phyloP scores from a whole-genome alignment of 2,329 filamentous ascomycete genomes.

The Sarocladium brachiariae region DNA sequence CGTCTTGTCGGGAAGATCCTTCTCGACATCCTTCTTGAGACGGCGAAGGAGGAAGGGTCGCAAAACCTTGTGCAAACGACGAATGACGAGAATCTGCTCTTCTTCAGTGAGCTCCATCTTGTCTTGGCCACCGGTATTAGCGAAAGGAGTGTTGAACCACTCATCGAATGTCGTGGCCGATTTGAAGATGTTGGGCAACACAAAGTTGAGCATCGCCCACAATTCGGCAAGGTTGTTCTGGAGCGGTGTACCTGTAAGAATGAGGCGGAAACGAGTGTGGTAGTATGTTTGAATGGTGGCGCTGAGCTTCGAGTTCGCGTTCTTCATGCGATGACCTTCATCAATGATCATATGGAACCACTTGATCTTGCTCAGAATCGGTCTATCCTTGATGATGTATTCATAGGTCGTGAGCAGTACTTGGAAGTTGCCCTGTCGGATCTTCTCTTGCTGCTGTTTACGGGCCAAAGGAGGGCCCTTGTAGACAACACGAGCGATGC shows the following conservation, averaged over 20 bases:
- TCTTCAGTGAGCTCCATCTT: conserved; percentile 99
- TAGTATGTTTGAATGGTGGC: conserved; percentile 95
- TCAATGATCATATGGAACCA: conserved; percentile 99
- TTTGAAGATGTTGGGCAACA: conserved; percentile 97
- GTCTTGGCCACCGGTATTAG: conserved; percentile 94
- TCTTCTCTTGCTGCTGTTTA: conserved; percentile 87
- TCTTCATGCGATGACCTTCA: conserved; percentile 99
- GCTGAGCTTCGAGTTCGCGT: conserved; percentile 90
- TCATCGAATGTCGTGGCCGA: conserved; percentile 98
- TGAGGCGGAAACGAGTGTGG: conserved; percentile 87
- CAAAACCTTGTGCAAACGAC: conserved; percentile 94
- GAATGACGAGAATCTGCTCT: conserved; percentile 97
- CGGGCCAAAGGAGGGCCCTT: conserved; percentile 86
- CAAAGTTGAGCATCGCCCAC: conserved; percentile 98
- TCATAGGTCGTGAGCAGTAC: conserved; percentile 96
- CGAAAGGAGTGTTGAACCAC: conserved; percentile 99
- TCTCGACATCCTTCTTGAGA: conserved; percentile 99
- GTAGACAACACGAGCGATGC: conserved; percentile 82
- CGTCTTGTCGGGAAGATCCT: conserved; percentile 96
- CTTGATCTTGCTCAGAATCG: conserved; percentile 94
- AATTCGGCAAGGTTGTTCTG: conserved; percentile 96
- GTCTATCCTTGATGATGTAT: conserved; percentile 98
- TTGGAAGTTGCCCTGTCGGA: conserved; percentile 92
- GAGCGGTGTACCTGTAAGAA: conserved; percentile 92
- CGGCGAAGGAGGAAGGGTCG: conserved; percentile 95